Conservation (phyloP, 176 grass and related monocot species). For the Hsuehochloa calcarea region DNA sequence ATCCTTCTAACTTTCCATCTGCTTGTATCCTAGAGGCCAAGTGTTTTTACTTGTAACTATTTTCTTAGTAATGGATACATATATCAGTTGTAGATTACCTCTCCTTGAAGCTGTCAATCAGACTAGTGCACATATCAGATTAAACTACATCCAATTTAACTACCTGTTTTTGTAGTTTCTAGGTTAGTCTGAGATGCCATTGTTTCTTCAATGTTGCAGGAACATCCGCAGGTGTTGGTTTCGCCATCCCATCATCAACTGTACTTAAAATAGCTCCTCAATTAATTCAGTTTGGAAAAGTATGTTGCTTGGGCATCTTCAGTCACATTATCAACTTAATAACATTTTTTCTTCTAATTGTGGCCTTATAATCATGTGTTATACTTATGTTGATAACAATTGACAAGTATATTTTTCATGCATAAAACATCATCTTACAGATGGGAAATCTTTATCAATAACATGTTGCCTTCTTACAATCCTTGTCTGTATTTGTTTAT, state of each 20-base stretch:
- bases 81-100: background rate
- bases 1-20: constrained; percentile 9
- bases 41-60: background rate
- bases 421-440: background rate
- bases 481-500: background rate
- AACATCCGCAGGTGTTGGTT: constrained; percentile 92
- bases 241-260: constrained; percentile 88
- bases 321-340: background rate
- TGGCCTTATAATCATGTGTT: background rate
- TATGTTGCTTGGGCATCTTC: constrained; percentile 41
- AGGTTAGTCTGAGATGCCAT: constrained; percentile 6
- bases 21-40: constrained; percentile 14
- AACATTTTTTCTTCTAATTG: background rate
- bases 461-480: background rate
- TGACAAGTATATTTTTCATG: constrained; percentile 12
- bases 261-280: constrained; percentile 90
- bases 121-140: background rate
- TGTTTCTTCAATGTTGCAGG: constrained; percentile 56
- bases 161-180: constrained; percentile 27
- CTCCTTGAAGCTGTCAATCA: background rate
- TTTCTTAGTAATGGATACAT: background rate
- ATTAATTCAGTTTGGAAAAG: constrained; percentile 90
- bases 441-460: background rate
- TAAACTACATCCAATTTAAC: background rate
- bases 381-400: background rate